phyloP scores from a whole-genome alignment of 129 eudicot species.

The Helianthus annuus region HanXRQr2.0-SUNRISE NC_035442.2:173388069-173388568 shows the following conservation, averaged over 20 bases:
- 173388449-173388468: neutral
- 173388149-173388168: neutral
- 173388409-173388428: neutral
- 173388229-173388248: conserved; percentile 84
- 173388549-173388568: neutral
- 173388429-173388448: neutral
- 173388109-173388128: conserved; percentile 6
- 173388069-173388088: conserved; percentile 97
- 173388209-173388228: conserved; percentile 92
- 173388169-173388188: conserved; percentile 70
- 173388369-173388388: neutral
- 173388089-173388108: conserved; percentile 44
- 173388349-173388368: neutral
- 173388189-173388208: conserved; percentile 81
- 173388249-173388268: conserved; percentile 81
- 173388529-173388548: no score
- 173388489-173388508: neutral
- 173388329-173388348: neutral
- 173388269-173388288: conserved; percentile 80
- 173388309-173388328: neutral
- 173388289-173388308: conserved; percentile 78
- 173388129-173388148: neutral
- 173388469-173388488: neutral
- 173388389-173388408: conserved; percentile 1
- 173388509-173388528: no score